A percentile compares a stretch with the other conserved stretches of the same genome.
These are phyloP conservation scores for Graphilbum fragrans DNA, from an alignment of 2,329 filamentous ascomycete genomes.

Conservation along the genomic window DNA sequence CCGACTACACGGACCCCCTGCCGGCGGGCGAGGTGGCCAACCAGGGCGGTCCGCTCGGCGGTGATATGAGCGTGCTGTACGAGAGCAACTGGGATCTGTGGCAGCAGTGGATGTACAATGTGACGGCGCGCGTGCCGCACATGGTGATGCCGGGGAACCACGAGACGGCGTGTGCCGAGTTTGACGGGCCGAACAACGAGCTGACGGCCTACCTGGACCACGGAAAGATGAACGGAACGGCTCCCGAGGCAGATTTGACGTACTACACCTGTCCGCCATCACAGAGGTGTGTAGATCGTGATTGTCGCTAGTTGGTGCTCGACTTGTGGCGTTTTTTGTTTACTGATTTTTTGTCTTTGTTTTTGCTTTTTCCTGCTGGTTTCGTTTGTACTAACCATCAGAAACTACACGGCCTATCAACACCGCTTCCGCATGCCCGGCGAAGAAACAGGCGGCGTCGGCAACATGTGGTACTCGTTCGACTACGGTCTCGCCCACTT, in stretches of 20 bases:
- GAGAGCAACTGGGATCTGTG: conserved; percentile 39
- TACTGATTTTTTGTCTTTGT: too few relatives aligned
- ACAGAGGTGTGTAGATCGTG: too few relatives aligned
- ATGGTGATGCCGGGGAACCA: conserved; percentile 40
- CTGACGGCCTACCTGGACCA: conserved; percentile 34
- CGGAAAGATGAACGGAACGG: conserved; percentile 27
- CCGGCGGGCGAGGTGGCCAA: conserved; percentile 29
- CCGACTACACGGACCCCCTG: conserved; percentile 29
- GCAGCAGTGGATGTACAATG: conserved; percentile 33
- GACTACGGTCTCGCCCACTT: conserved; percentile 42
- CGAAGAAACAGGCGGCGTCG: conserved; percentile 30
- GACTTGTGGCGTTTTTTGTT: too few relatives aligned
- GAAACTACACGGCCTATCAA: conserved; percentile 38
- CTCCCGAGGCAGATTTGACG: conserved; percentile 20
- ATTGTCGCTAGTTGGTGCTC: too few relatives aligned
- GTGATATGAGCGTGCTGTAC: conserved; percentile 35
- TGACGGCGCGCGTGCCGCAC: conserved; percentile 31
- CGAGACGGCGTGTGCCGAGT: conserved; percentile 32
- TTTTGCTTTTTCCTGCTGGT: too few relatives aligned
- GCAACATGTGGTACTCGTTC: conserved; percentile 39
- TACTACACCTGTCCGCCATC: conserved; percentile 38
- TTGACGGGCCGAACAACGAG: conserved; percentile 29
- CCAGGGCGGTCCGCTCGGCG: conserved; percentile 32
- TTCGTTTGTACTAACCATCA: not conserved
- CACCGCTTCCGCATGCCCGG: conserved; percentile 40